phyloP scores from a whole-genome alignment of 306 rosid genomes.

The Chamaecrista fasciculata region DNA sequence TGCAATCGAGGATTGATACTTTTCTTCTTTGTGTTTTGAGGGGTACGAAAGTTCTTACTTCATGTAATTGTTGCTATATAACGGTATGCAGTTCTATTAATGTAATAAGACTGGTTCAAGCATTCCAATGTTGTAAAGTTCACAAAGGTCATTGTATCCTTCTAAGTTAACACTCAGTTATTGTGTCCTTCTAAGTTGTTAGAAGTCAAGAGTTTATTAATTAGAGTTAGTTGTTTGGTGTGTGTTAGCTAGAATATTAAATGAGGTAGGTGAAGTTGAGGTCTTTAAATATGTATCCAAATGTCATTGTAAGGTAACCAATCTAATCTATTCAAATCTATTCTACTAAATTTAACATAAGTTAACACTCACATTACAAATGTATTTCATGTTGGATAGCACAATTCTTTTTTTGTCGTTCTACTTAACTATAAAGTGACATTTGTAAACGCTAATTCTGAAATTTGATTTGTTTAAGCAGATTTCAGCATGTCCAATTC shows the following conservation, averaged over 20 bases:
- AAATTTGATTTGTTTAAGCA: slow-evolving; percentile 42
- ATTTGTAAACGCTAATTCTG: slow-evolving; percentile 8
- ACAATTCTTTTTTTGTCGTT: background rate
- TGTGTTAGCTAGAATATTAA: too few relatives aligned
- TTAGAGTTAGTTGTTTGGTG: too few relatives aligned
- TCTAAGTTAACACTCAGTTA: slow-evolving; percentile 1
- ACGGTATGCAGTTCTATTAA: slow-evolving; percentile 6
- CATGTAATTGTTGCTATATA: slow-evolving; percentile 4
- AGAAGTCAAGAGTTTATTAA: too few relatives aligned
- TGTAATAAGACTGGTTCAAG: background rate
- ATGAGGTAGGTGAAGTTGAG: too few relatives aligned
- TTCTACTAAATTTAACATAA: too few relatives aligned
- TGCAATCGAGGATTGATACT: background rate
- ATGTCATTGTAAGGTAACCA: too few relatives aligned
- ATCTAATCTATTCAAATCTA: too few relatives aligned
- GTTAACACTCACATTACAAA: background rate
- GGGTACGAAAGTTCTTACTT: background rate
- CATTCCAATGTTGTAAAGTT: slow-evolving; percentile 16
- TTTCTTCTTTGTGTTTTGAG: background rate
- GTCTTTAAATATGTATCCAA: too few relatives aligned
- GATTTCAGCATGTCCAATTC: slow-evolving; percentile 72
- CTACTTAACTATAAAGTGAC: background rate
- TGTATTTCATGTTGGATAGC: background rate
- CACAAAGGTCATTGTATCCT: background rate
- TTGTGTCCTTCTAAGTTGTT: too few relatives aligned